Conservation (phyloP, 1,284 basidiomycete genomes). For the Apiotrichum mycotoxinovorans region DNA sequence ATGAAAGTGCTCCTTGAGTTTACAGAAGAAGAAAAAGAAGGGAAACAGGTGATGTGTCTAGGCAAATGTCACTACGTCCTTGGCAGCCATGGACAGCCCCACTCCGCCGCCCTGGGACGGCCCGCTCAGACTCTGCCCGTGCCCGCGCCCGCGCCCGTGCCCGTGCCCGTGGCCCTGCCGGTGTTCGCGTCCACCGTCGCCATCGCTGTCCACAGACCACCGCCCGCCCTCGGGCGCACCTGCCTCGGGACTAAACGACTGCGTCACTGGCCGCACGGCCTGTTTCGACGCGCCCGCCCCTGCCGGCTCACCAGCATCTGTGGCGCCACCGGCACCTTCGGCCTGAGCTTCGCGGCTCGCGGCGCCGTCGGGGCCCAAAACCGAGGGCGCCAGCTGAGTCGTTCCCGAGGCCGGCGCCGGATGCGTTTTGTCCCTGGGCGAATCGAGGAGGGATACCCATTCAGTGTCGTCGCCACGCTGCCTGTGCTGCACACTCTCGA, state of each 20-base stretch:
- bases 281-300: not conserved
- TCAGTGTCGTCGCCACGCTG: not conserved
- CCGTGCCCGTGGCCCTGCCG: too few species aligned
- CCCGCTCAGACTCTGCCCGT: not conserved
- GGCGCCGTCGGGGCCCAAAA: not conserved
- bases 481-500: constrained; percentile 5
- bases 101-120: too few species aligned
- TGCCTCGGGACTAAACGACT: not conserved
- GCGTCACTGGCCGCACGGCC: constrained; percentile 8
- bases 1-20: too few species aligned
- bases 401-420: not conserved
- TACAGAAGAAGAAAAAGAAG: too few species aligned
- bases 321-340: not conserved
- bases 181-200: too few species aligned
- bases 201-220: not conserved
- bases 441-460: not conserved
- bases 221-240: not conserved
- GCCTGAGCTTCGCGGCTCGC: not conserved
- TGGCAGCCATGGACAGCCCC: not conserved
- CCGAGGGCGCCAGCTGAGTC: not conserved
- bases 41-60: not conserved
- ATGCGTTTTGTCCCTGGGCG: not conserved
- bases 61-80: not conserved
- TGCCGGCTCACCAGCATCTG: not conserved
- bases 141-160: not conserved